Percentiles rank a stretch among this genome's conserved stretches.
These are phyloP conservation scores for Epichloe scottii DNA, from an alignment of 2,329 filamentous ascomycete genomes.

Conservation along the genomic window DNA sequence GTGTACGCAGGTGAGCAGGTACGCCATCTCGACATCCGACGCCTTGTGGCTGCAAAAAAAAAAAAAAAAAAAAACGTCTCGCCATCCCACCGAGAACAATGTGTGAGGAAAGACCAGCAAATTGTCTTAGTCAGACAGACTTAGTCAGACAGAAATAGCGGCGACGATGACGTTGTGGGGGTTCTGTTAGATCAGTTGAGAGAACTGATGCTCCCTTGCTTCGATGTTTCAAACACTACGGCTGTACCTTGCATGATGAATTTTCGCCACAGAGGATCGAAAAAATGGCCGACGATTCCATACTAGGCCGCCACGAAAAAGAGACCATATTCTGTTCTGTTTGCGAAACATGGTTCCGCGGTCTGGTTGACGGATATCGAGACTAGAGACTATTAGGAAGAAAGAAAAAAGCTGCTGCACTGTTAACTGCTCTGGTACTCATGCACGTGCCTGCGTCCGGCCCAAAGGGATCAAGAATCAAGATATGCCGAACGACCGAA, in stretches of 20 bases:
- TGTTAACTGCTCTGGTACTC: background rate
- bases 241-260: conserved; percentile 5
- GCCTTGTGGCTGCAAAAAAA: background rate
- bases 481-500: background rate
- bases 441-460: background rate
- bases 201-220: conserved; percentile 4
- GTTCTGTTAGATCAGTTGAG: background rate
- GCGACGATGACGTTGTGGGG: conserved; percentile 2
- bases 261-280: background rate
- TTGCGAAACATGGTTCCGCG: no score
- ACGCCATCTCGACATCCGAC: background rate
- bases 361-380: no score
- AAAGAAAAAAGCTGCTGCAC: background rate
- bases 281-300: background rate
- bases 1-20: background rate
- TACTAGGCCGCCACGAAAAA: background rate
- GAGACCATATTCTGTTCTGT: no score
- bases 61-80: background rate
- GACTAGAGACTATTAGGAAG: no score
- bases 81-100: background rate
- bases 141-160: background rate
- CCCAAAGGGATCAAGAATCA: background rate
- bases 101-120: no score
- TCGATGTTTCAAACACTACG: background rate
- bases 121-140: background rate